phyloP scores from a whole-genome alignment of 176 grass and related monocot genomes.

The Guadua angustifolia region DNA sequence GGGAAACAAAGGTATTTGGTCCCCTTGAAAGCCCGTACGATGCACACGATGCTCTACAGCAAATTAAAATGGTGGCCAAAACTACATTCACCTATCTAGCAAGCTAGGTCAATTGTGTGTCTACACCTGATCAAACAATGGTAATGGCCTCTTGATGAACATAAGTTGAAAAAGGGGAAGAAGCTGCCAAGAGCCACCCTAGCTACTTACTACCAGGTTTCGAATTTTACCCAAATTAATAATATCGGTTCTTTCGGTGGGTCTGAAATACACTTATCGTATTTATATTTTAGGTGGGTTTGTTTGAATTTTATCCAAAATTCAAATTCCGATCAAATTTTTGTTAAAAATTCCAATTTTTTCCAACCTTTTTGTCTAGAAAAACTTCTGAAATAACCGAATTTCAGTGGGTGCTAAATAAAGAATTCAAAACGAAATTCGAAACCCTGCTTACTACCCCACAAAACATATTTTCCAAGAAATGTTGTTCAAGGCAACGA shows the following conservation, averaged over 20 bases:
- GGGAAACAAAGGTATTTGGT: constrained; percentile 41
- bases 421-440: too few species aligned
- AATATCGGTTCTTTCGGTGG: too few species aligned
- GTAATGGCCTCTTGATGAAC: not conserved
- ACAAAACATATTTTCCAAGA: constrained; percentile 6
- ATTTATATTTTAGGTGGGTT: too few species aligned
- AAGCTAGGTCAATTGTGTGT: not conserved
- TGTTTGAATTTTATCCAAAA: too few species aligned
- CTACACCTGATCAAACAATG: not conserved
- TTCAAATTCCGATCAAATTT: too few species aligned
- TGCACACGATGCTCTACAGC: not conserved
- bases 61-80: not conserved
- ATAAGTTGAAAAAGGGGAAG: constrained; percentile 16
- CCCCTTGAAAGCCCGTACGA: not conserved
- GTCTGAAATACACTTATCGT: too few species aligned
- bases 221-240: too few species aligned
- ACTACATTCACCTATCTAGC: not conserved
- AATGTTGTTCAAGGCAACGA: constrained; percentile 27
- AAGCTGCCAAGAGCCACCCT: constrained; percentile 35
- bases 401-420: too few species aligned
- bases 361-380: not conserved
- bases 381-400: too few species aligned
- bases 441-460: too few species aligned
- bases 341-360: too few species aligned
- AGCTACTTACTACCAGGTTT: not conserved